These are phyloP conservation scores for Penicillium crustosum DNA, from an alignment of 2,329 filamentous ascomycete genomes.

Conservation along the genomic window DNA sequence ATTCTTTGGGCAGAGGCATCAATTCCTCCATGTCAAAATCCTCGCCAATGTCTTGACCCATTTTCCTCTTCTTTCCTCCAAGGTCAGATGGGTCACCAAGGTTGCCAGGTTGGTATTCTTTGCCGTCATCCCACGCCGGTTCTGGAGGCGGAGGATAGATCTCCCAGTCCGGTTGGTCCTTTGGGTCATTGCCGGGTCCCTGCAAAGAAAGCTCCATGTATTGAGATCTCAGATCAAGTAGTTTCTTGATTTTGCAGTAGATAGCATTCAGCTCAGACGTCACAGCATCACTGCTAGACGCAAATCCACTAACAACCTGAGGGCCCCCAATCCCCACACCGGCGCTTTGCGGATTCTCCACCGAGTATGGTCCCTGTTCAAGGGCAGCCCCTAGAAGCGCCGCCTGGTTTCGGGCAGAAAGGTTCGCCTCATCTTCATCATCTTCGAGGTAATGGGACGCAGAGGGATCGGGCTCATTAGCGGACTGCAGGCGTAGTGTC, in stretches of 20 bases:
- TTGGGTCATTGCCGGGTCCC: slow-evolving; percentile 78
- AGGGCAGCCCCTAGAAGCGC: slow-evolving; percentile 55
- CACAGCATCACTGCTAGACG: slow-evolving; percentile 73
- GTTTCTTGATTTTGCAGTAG: slow-evolving; percentile 83
- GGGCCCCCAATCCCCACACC: slow-evolving; percentile 62
- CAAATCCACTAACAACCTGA: slow-evolving; percentile 62
- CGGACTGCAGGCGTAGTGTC: slow-evolving; percentile 8
- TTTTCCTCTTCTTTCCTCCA: slow-evolving; percentile 68
- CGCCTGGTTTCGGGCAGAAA: slow-evolving; percentile 50
- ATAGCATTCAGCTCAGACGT: slow-evolving; percentile 81
- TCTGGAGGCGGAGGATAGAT: slow-evolving; percentile 92
- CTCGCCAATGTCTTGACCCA: slow-evolving; percentile 84
- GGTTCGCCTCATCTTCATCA: slow-evolving; percentile 48
- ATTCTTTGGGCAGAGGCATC: slow-evolving; percentile 68
- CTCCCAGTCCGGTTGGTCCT: slow-evolving; percentile 76
- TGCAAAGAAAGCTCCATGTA: slow-evolving; percentile 87
- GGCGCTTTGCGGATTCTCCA: slow-evolving; percentile 59
- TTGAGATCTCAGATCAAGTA: slow-evolving; percentile 83
- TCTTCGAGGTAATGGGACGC: slow-evolving; percentile 6
- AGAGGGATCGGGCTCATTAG: slow-evolving; percentile 8
- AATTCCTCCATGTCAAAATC: slow-evolving; percentile 84
- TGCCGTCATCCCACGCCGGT: slow-evolving; percentile 76
- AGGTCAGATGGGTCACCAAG: slow-evolving; percentile 43
- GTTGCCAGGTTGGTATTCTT: slow-evolving; percentile 42
- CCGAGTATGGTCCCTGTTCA: slow-evolving; percentile 55